Evolutionary conservation across 176 grass and related monocot genomes (phyloP).

Genomic region (Poa annua): DNA sequence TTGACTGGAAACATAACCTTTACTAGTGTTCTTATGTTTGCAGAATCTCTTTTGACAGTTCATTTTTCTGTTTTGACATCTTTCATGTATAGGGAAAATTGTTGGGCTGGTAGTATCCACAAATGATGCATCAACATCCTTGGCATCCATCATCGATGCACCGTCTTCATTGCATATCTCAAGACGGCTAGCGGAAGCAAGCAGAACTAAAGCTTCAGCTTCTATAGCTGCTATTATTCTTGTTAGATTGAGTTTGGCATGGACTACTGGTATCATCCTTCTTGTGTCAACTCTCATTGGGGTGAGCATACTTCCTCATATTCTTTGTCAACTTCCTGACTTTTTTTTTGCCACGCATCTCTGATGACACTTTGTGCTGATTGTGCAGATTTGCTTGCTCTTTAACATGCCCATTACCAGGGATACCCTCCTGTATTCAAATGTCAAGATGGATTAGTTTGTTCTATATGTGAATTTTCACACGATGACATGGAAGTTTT

Average conservation of each 20-base stretch:
- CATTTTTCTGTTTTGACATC: neutral
- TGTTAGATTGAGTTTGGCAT: conserved; percentile 78
- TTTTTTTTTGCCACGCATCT: neutral
- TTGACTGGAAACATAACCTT: conserved; percentile 8
- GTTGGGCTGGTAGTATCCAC: conserved; percentile 68
- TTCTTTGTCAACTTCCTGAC: neutral
- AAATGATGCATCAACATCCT: conserved; percentile 46
- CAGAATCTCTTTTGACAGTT: neutral
- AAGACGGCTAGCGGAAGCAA: conserved; percentile 72
- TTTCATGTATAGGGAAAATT: conserved; percentile 66
- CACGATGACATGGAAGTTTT: conserved; percentile 7
- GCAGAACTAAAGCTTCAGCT: conserved; percentile 38
- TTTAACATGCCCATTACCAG: conserved; percentile 87
- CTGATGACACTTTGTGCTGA: conserved; percentile 27
- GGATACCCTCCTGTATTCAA: conserved; percentile 95
- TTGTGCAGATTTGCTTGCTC: conserved; percentile 75
- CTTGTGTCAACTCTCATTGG: conserved; percentile 87
- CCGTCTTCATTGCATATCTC: conserved; percentile 66
- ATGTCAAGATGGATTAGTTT: conserved; percentile 90
- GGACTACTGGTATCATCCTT: conserved; percentile 92
- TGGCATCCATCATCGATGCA: conserved; percentile 60
- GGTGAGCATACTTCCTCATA: conserved; percentile 53
- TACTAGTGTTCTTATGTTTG: conserved; percentile 18
- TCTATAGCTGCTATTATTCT: conserved; percentile 49
- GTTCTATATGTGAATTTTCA: neutral